Base-by-base conservation (phyloP, 805 yeast species). In the Myxozyma nipponensis region DNA sequence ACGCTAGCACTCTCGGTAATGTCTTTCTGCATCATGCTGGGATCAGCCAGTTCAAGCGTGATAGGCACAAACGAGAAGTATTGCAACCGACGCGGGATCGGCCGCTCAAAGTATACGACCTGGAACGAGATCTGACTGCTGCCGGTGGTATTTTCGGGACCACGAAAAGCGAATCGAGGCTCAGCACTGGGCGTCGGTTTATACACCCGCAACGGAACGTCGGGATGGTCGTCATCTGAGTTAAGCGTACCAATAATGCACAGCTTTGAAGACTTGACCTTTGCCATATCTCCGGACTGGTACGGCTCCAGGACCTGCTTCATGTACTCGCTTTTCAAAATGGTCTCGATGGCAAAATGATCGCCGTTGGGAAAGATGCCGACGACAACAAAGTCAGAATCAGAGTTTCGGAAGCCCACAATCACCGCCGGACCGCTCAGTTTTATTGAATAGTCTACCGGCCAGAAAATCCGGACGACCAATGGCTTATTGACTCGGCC, bases 1-100 rank as follows among this genome's bases (percentile, higher is more conserved):
- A 28, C 48, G 32, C 21, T 53, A 30, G 66, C 66, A 42, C 63
- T 64, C 21, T 52, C 57, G 30, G 63, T 56, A 17, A 51, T 61
- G 15, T 64, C 53, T 2, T 40, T 37, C 17, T 32, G 47, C 43
- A 46, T 46, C 25, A 50, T 58, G 17, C 56, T 41, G 47, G 64
- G 62, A 42, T 67, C 73, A 1, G 71, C 68, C 13, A 76, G 63
- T 15, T 82, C 83, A 7, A 89, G 73, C 2, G 79, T 69, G 2
- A 88, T 84, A 0, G 96, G 95, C n/a, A 74, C 70, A 2, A 82
- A 64, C 0, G 96, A 82, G 57, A 79, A 84, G 64, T 85, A 87
- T 58, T 89, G 95, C 73, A 90, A 74, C 51, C 78, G 76, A 25
- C 73, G 73, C 18, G 84, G 78, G 39, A 77, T 75, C 0, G 97